Evolutionary conservation across 1,139 yeast genomes (phyloP), one percentile per base, ranked within the genome.

Genomic region (Protomyces gravidus): DNA sequence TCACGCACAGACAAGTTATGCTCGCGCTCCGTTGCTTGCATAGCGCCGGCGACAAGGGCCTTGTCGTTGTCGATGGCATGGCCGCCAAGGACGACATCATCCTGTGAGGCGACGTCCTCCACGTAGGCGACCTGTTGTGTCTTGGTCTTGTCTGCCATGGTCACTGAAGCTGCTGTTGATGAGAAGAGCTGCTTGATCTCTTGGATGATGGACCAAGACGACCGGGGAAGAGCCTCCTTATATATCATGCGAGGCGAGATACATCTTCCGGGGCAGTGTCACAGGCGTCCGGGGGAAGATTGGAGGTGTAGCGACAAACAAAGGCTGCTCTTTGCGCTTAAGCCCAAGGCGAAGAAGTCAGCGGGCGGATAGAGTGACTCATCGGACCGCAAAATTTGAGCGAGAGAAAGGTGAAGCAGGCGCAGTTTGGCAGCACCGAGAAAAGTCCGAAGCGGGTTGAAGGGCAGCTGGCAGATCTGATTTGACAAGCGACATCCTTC

Each of bases 1-100:
- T 55, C 36, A 15, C 52, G 15, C 33, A 55, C 45, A 23, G 59
- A 21, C 39, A 47, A 26, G 30, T 47, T 40, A 23, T 55, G 52
- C 33, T 55, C 59, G 42, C 55, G 26, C 17, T 36, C 21, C 21
- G 42, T n/a, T 15, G 40, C 33, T 42, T 30, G 51, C 19, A 36
- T 36, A 23, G 42, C 42, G 17, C 42, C 42, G 19, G 42, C 42
- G 21, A 36, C 42, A 17, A 36, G 42, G 7, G 17, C 23, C 42
- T 36, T 36, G 42, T 36, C 42, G 17, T 36, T 36, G 21, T 36
- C 42, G 21, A 36, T 36, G 21, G 42, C 42, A 17, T 36, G 42
- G 21, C 21, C 21, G 19, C 21, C 42, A n/a, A 36, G n/a, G 42
- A 15, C 9, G 23, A 36, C 42, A 36, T 23, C 17, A 13, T n/a